Conservation (phyloP, 805 yeast genomes). For the Jamesozyma hellenica region DNA sequence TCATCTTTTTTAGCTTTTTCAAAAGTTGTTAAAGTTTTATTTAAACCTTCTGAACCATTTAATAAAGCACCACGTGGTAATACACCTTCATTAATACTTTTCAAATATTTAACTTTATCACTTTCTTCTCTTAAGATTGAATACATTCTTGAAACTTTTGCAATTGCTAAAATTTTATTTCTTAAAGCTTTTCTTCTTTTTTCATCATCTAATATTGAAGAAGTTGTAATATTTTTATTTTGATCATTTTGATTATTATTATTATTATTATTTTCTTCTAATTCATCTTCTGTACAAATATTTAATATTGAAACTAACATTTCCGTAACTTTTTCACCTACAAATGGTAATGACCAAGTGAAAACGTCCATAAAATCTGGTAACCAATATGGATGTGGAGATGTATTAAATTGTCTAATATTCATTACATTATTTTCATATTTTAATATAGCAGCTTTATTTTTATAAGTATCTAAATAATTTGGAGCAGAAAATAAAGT, state of each 20-base stretch:
- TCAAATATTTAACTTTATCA: conserved; percentile 73
- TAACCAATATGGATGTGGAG: conserved; percentile 94
- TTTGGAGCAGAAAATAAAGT: conserved; percentile 95
- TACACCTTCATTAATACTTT: conserved; percentile 59
- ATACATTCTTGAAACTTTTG: conserved; percentile 90
- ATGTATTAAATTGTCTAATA: conserved; percentile 83
- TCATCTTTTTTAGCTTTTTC: conserved; percentile 80
- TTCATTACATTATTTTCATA: conserved; percentile 90
- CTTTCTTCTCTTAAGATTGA: conserved; percentile 79
- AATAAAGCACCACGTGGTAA: conserved; percentile 80
- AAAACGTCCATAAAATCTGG: conserved; percentile 97
- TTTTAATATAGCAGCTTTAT: conserved; percentile 89
- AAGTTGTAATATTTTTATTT: neutral
- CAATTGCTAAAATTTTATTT: conserved; percentile 88
- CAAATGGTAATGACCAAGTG: conserved; percentile 95
- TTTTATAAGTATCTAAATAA: conserved; percentile 82
- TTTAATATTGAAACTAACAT: conserved; percentile 83
- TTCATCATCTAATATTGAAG: conserved; percentile 17
- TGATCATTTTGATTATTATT: conserved; percentile 1
- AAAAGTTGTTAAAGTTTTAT: conserved; percentile 56
- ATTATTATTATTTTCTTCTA: conserved; percentile 52
- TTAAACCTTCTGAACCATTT: conserved; percentile 74
- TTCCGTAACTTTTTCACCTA: conserved; percentile 91
- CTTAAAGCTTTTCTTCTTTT: conserved; percentile 47
- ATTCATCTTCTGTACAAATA: conserved; percentile 91